Base-by-base conservation (phyloP, 2,329 filamentous ascomycete genomes). In the Cytospora paraplurivora region DNA sequence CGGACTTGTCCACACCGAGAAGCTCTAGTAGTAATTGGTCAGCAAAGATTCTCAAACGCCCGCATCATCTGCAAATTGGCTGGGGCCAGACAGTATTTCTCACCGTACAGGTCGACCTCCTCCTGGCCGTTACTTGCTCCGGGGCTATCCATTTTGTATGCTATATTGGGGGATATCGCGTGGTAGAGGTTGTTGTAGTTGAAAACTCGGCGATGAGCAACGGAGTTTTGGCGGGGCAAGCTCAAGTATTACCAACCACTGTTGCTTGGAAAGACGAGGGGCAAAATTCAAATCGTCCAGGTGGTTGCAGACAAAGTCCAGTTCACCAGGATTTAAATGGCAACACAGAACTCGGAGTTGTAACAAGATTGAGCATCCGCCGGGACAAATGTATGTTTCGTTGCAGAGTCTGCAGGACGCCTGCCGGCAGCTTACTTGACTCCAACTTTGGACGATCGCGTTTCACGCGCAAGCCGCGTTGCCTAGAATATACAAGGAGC, bases 1-100 rank as follows among this genome's bases (percentile, higher is more conserved):
- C 91, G 66, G 80, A 80, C 75, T 84, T 89, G 59, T 88, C 81
- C 71, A 98, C 85, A 65, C 87, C 90, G 67, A 98, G 87, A 71
- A 97, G 82, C 79, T 89, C 93, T 96, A 73, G 62, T 10, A 27
- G 27, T 27, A 27, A 12, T 49, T 35, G 27, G 63, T 68, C 52
- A 67, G 63, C 44, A 7, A 47, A 56, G 11, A 21, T 19, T 33
- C 32, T 21, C 10, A 12, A 32, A 38, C 27, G 32, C 35, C 47
- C 33, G 37, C 37, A 13, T 35, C 34, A 17, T 56, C 37, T 12
- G 1, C 41, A 17, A 4, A 19, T n/a, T 35, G 35, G 17, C 15
- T 13, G 13, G 47, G 41, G 27, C 11, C 19, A 49, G 44, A 34
- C 13, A 38, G 10, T n/a, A 41, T 49, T 51, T 32, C 76, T 67